Conservation (phyloP, 257 asterid species). For the Knoxia roxburghii region DNA sequence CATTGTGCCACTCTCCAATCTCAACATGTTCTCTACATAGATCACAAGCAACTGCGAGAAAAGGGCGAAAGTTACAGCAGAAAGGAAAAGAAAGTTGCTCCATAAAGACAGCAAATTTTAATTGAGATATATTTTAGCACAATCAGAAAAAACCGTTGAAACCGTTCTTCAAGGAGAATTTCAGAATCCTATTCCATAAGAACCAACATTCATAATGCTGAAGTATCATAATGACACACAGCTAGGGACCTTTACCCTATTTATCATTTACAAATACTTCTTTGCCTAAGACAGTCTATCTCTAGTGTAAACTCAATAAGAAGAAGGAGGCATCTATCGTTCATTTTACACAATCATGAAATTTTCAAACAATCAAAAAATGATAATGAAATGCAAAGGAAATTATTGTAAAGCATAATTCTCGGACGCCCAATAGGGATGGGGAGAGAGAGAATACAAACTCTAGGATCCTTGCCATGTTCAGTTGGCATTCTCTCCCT, state of each 20-base stretch:
- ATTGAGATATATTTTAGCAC: neutral
- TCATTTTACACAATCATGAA: too few relatives aligned
- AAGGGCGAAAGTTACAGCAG: neutral
- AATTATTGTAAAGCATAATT: neutral
- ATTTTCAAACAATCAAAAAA: neutral
- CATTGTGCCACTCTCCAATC: constrained; percentile 60
- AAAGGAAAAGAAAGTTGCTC: neutral
- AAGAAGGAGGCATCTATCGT: neutral
- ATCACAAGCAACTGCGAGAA: constrained; percentile 45
- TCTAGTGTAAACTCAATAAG: neutral
- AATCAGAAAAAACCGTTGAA: neutral
- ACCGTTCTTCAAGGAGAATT: neutral
- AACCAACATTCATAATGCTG: neutral
- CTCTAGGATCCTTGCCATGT: constrained; percentile 39
- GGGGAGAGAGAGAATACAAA: constrained; percentile 27
- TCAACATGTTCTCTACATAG: constrained; percentile 84
- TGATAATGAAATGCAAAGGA: neutral
- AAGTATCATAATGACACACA: neutral
- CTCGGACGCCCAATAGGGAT: neutral
- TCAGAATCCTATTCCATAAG: neutral
- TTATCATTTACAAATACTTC: neutral
- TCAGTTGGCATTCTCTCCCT: constrained; percentile 56
- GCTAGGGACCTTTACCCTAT: neutral
- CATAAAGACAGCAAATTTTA: neutral
- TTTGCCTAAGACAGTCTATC: neutral